Conservation (phyloP, 805 yeast genomes). For the Zygotorulaspora sp. region DNA sequence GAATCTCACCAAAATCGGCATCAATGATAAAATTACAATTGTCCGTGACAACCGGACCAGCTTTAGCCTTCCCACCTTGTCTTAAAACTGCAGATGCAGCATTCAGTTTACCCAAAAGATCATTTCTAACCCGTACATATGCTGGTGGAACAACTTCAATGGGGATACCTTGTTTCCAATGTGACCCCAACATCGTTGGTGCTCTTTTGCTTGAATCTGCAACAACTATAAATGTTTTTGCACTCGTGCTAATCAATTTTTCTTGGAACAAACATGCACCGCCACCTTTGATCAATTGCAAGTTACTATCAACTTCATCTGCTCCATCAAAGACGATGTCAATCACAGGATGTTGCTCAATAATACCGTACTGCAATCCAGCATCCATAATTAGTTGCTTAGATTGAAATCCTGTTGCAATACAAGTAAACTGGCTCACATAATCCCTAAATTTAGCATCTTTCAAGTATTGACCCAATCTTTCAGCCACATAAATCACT, state of each 20-base stretch:
- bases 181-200: slow-evolving; percentile 58
- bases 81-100: slow-evolving; percentile 66
- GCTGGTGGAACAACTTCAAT: slow-evolving; percentile 92
- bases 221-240: slow-evolving; percentile 74
- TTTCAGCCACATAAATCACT: slow-evolving; percentile 93
- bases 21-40: slow-evolving; percentile 91
- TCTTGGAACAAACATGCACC: slow-evolving; percentile 98
- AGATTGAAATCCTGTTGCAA: slow-evolving; percentile 97
- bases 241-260: slow-evolving; percentile 81
- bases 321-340: slow-evolving; percentile 99
- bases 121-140: slow-evolving; percentile 66
- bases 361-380: slow-evolving; percentile 69
- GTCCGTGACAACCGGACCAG: slow-evolving; percentile 96
- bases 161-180: slow-evolving; percentile 90
- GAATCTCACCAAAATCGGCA: slow-evolving; percentile 82
- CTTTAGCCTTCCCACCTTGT: slow-evolving; percentile 86
- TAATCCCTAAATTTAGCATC: slow-evolving; percentile 38
- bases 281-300: slow-evolving; percentile 95
- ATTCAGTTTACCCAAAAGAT: slow-evolving; percentile 42
- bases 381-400: slow-evolving; percentile 78
- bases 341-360: slow-evolving; percentile 75
- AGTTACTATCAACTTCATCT: slow-evolving; percentile 80
- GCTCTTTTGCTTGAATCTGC: slow-evolving; percentile 90
- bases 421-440: slow-evolving; percentile 55
- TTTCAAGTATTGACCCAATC: slow-evolving; percentile 55